Base-by-base conservation (phyloP, 2,329 filamentous ascomycete genomes). In the Talaromyces sp. region DNA sequence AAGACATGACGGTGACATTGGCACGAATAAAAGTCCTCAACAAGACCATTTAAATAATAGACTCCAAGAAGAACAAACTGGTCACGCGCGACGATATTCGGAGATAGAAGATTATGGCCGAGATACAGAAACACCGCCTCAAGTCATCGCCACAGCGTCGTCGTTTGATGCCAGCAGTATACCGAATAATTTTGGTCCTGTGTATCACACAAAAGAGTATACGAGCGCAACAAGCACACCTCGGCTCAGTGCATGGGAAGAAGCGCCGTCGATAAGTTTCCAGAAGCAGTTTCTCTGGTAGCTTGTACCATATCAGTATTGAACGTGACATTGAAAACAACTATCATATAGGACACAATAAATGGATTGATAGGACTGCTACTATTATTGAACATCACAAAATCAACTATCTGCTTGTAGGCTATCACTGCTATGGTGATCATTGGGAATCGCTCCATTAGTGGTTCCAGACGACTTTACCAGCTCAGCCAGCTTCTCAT, bases 211-310 rank as follows among this genome's bases (percentile, higher is more conserved):
- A 10, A 48, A 46, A 35, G n/a, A 53, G 29, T 32, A 43, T 35
- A 31, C 19, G 31, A 35, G 43, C n/a, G 35, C 24, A 10, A 24
- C 54, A 26, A 38, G 7, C 31, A 41, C n/a, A 11, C 48, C 52
- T 19, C 48, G 11, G 46, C 63, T 62, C 26, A 72, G 65, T 51
- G 60, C 60, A 2, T 73, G 71, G 71, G 63, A 66, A 54, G 70
- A 64, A 29, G 71, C 70, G 8, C 71, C 72, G 5, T 65, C 69
- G 0, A 52, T 66, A n/a, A 64, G 65, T 27, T 73, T 73, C 54
- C 70, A 74, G 62, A 65, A 66, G 8, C 66, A 67, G 31, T 74
- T 73, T 61, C 64, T 73, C n/a, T 73, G 72, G 70, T 74, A 65
- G 58, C 27, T 35, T 26, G 8, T 50, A 50, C 8, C 17, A 8